Evolutionary conservation across 2,329 filamentous ascomycete genomes (phyloP), one percentile per base, ranked within the genome.

Genomic region (Neopestalotiopsis sp.): DNA sequence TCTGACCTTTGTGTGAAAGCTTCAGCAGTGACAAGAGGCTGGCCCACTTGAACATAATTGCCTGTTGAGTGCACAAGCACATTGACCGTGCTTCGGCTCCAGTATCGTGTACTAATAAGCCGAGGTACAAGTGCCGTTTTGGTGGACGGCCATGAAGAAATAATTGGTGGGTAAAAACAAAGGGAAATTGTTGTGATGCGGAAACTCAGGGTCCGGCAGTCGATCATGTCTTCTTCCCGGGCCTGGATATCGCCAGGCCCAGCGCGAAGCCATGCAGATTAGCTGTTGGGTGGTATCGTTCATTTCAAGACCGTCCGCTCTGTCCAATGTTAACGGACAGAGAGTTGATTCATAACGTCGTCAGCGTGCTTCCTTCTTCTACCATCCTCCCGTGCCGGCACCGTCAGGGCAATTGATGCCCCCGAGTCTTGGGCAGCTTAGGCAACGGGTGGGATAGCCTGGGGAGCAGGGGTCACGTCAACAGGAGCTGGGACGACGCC

Each of bases 391-490:
- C 38, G 65, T 53, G 40, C 57, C 34, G 68, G 24, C 57, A 42
- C 42, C 32, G 59, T n/a, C 59, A n/a, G 5, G 30, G 59, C n/a
- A 34, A 5, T 17, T 62, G 13, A 59, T 30, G 30, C 30, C 57
- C 5, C 57, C 57, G 34, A 17, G 61, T 28, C 5, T 62, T 10
- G 4, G 42, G 10, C 13, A 63, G 53, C 62, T 73, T 78, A 79
- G 68, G 76, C 77, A 59, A 79, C 76, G 61, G 77, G 76, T 20
- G 77, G 72, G 56, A 76, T 77, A 49, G 76, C 72, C 34, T 76
- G 70, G 45, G 71, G 73, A 65, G 75, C 69, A 63, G 71, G 65
- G 14, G 76, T 70, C 17, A 77, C 73, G 62, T 79, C 76, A 61
- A 74, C 74, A 20, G 76, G 76, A 49, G 72, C 63, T 4, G 75